Evolutionary conservation across 345 rosid species (phyloP).

Genomic region (Salix caprea): DNA sequence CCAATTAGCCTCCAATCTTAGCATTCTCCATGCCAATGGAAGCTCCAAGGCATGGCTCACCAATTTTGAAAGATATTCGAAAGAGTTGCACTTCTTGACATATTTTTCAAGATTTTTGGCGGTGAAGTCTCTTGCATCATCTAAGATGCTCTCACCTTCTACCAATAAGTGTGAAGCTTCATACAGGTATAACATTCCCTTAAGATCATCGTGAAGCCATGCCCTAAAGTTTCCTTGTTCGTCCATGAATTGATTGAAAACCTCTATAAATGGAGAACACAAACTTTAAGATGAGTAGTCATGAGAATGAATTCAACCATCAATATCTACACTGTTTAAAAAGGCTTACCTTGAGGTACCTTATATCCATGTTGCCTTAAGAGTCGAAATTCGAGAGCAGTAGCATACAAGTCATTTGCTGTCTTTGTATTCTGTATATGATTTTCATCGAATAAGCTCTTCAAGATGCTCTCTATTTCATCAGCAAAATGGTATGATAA

Average conservation of each 20-base stretch:
- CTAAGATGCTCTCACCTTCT: slow-evolving; percentile 24
- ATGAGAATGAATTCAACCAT: no score
- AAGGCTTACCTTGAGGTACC: not conserved
- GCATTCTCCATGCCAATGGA: slow-evolving; percentile 34
- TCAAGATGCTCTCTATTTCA: not conserved
- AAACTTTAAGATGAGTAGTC: no score
- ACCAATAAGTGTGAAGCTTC: slow-evolving; percentile 32
- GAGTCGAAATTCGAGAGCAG: slow-evolving; percentile 8
- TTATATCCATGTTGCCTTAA: not conserved
- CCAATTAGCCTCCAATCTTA: slow-evolving; percentile 29
- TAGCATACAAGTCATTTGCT: not conserved
- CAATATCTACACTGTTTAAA: no score
- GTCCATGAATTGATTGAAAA: no score
- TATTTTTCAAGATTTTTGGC: slow-evolving; percentile 22
- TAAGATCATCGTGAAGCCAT: not conserved
- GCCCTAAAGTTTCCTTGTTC: no score
- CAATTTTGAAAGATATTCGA: slow-evolving; percentile 5
- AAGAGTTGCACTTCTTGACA: not conserved
- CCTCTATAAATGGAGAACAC: no score
- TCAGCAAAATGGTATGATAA: not conserved
- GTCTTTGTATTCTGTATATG: no score
- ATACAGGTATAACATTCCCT: slow-evolving; percentile 29
- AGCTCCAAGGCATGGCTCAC: slow-evolving; percentile 36
- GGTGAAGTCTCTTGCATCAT: slow-evolving; percentile 21
- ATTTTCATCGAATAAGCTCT: not conserved